phyloP scores from a whole-genome alignment of 108 stramenopile species.

The Skeletonema marinoi region DNA sequence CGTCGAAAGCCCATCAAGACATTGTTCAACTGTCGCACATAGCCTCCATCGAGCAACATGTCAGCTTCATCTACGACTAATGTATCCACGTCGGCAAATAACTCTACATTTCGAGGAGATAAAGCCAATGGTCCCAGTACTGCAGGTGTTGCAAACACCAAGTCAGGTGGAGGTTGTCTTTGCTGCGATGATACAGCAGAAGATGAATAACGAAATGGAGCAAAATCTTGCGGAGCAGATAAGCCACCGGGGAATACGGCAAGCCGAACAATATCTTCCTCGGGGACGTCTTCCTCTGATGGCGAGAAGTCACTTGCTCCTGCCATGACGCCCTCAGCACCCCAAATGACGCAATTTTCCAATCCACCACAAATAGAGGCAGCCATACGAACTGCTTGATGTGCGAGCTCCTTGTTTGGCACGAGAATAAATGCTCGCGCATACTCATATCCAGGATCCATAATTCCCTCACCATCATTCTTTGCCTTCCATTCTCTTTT shows the following conservation, averaged over 20 bases:
- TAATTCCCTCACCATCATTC: background rate
- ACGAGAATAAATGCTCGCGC: constrained; percentile 83
- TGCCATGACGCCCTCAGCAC: constrained; percentile 29
- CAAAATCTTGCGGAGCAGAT: constrained; percentile 71
- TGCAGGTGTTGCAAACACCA: constrained; percentile 95
- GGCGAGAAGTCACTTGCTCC: constrained; percentile 8
- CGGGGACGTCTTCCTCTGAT: constrained; percentile 36
- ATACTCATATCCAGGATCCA: constrained; percentile 69
- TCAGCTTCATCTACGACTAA: constrained; percentile 96
- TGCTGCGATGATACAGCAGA: constrained; percentile 35
- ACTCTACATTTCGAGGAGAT: constrained; percentile 84
- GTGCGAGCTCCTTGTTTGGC: constrained; percentile 89
- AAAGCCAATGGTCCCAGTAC: constrained; percentile 88
- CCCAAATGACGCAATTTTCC: constrained; percentile 36
- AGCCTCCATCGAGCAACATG: constrained; percentile 96
- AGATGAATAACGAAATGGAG: constrained; percentile 71
- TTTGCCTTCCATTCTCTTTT: constrained; percentile 55
- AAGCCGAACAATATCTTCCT: constrained; percentile 62
- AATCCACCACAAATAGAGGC: constrained; percentile 69
- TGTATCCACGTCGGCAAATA: constrained; percentile 87
- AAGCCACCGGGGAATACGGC: constrained; percentile 86
- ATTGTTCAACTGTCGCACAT: constrained; percentile 83
- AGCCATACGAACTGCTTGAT: constrained; percentile 89
- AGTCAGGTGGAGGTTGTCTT: constrained; percentile 75
- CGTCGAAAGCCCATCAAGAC: constrained; percentile 92